Evolutionary conservation across 1,284 basidiomycete species (phyloP).

Genomic region (Apiotrichum montevideense): DNA sequence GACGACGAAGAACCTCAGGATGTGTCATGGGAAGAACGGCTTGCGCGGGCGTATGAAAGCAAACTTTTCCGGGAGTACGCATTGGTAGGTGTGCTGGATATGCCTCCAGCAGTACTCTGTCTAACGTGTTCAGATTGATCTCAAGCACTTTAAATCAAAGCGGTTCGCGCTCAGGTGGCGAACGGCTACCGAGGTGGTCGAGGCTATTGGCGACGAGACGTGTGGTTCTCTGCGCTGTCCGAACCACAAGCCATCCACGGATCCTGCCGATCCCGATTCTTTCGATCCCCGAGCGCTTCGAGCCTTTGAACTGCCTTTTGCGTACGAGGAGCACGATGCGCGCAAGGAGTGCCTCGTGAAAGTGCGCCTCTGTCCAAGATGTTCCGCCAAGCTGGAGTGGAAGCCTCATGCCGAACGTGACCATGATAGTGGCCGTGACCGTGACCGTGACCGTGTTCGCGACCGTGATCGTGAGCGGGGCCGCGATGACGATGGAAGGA

Average conservation of each 20-base stretch:
- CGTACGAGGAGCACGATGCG: slow-evolving; percentile 70
- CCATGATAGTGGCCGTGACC: neutral
- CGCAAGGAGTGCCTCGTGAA: slow-evolving; percentile 78
- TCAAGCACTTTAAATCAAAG: slow-evolving; percentile 91
- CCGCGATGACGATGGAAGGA: no score
- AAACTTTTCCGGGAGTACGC: slow-evolving; percentile 85
- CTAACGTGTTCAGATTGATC: slow-evolving; percentile 56
- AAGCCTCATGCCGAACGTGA: slow-evolving; percentile 50
- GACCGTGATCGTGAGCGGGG: neutral
- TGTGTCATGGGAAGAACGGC: slow-evolving; percentile 65
- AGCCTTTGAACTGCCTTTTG: slow-evolving; percentile 79
- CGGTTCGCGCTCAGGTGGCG: slow-evolving; percentile 87
- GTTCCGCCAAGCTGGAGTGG: slow-evolving; percentile 76
- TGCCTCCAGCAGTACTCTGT: neutral
- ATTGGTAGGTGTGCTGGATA: slow-evolving; percentile 45
- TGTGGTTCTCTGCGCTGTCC: slow-evolving; percentile 81
- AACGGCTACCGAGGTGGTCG: slow-evolving; percentile 78
- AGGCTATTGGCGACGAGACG: slow-evolving; percentile 71
- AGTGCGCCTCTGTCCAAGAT: slow-evolving; percentile 70
- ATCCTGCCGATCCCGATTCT: slow-evolving; percentile 25
- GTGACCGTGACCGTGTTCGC: no score
- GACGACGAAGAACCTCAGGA: slow-evolving; percentile 53
- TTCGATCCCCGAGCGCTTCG: slow-evolving; percentile 43
- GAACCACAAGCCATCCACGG: slow-evolving; percentile 52
- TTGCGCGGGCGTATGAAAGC: slow-evolving; percentile 79